These are phyloP conservation scores for Metarhizium brunneum DNA, from an alignment of 2,329 filamentous ascomycete species.

Conservation along the genomic window DNA sequence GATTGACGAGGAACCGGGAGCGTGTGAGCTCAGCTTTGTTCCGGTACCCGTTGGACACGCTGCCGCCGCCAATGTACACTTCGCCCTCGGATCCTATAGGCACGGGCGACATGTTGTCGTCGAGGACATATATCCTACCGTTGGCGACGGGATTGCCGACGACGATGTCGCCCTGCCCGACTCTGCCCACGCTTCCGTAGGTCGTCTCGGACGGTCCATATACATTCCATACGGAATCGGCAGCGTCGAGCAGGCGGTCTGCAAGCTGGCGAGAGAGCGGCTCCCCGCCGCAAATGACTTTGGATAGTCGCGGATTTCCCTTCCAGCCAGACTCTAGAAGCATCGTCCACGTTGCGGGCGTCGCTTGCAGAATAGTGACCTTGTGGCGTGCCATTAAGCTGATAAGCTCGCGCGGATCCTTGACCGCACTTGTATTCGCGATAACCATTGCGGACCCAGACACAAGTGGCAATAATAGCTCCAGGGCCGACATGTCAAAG, in stretches of 20 bases:
- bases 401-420: not conserved
- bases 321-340: not conserved
- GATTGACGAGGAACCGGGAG: slow-evolving; percentile 5
- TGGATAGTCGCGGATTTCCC: not conserved
- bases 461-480: slow-evolving; percentile 10
- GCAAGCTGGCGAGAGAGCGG: not conserved
- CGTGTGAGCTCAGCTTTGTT: not conserved
- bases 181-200: slow-evolving; percentile 13
- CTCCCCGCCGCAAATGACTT: not conserved
- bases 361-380: not conserved
- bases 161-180: slow-evolving; percentile 11
- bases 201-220: slow-evolving; percentile 19
- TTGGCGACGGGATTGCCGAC: slow-evolving; percentile 13
- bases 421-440: not conserved
- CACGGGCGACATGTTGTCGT: slow-evolving; percentile 21
- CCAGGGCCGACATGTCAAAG: slow-evolving; percentile 11
- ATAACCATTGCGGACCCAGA: slow-evolving; percentile 3
- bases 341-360: not conserved
- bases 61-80: slow-evolving; percentile 21
- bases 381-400: not conserved
- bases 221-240: not conserved
- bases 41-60: slow-evolving; percentile 1
- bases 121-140: slow-evolving; percentile 30
- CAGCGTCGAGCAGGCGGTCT: not conserved
- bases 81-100: slow-evolving; percentile 27